phyloP scores from a whole-genome alignment of 768 basidiomycete species.

The Psilocybe cubensis region DNA sequence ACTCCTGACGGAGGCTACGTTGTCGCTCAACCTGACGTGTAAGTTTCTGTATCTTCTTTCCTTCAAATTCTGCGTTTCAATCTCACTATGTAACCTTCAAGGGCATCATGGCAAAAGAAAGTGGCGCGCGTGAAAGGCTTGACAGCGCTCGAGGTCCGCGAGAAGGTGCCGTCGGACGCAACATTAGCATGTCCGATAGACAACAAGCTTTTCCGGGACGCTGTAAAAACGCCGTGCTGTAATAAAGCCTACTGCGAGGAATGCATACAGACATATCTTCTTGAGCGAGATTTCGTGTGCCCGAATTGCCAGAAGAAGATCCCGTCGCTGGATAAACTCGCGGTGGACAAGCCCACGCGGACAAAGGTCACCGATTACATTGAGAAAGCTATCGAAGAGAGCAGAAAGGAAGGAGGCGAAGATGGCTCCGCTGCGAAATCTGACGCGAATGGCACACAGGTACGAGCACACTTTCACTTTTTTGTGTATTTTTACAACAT shows the following conservation, averaged over 20 bases:
- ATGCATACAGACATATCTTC: conserved; percentile 91
- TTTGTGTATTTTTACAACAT: too few species aligned
- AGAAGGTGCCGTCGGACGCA: conserved; percentile 77
- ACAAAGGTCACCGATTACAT: conserved; percentile 83
- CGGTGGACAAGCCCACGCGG: conserved; percentile 79
- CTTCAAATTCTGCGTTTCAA: not conserved
- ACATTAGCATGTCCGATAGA: conserved; percentile 89
- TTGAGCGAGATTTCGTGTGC: conserved; percentile 95
- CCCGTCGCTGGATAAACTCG: conserved; percentile 84
- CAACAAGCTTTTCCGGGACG: conserved; percentile 91
- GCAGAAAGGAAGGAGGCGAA: conserved; percentile 64
- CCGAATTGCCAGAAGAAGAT: conserved; percentile 90
- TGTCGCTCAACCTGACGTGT: conserved; percentile 96
- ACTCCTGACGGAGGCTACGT: conserved; percentile 99
- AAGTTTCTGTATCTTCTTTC: conserved; percentile 36
- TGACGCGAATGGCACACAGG: conserved; percentile 37
- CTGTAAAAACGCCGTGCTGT: conserved; percentile 96
- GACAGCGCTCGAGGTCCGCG: conserved; percentile 88
- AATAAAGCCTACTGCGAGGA: conserved; percentile 93
- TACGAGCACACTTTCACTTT: conserved; percentile 22
- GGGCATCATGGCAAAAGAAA: conserved; percentile 95
- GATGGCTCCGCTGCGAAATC: conserved; percentile 29
- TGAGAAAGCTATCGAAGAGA: conserved; percentile 78
- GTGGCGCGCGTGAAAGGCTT: conserved; percentile 77
- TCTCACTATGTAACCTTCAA: conserved; percentile 30